Evolutionary conservation across 1,284 basidiomycete species (phyloP), one percentile per base, ranked within the genome.

Genomic region (Trametes sp.): DNA sequence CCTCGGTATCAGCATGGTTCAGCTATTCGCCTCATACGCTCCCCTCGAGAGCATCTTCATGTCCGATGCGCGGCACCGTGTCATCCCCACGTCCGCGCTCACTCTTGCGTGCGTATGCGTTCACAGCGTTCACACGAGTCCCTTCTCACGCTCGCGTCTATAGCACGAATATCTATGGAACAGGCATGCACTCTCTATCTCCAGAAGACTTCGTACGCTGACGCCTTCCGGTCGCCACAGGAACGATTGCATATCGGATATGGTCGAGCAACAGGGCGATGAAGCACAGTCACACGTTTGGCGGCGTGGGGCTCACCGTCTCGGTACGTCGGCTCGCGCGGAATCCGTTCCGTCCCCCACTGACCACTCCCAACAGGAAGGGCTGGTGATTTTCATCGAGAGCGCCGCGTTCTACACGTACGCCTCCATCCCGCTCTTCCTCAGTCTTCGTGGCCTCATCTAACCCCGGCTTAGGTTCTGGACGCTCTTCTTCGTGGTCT

Each of bases 401-500:
- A 65, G 63, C 57, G 59, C 63, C 41, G 59, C 63, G 3, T 54
- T 65, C 55, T 61, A 65, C 57, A 65, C 59, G 63, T 65, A 55
- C 44, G 53, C 51, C 23, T 14, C 8, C 49, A n/a, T n/a, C 19
- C 31, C 46, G 26, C 24, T 13, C 23, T 9, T 24, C 21, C 10
- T 19, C 23, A 3, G 38, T 21, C 36, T 19, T 21, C 42, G 23
- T 24, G 8, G 41, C 19, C 28, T 21, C 4, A 19, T 1, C 36
- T n/a, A 24, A 23, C 28, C 24, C 9, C 14, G 14, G 23, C 21
- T 19, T 35, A 67, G 65, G 13, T 57, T 53, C 54, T 67, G 62
- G 65, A 64, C 54, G 28, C 53, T 64, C 54, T 64, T 67, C 62
- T 67, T 67, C 62, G 57, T 67, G 38, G 44, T 57, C 23, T 46